Conservation (phyloP, 2,329 filamentous ascomycete genomes). For the Colletotrichum neosansevieriae region DNA sequence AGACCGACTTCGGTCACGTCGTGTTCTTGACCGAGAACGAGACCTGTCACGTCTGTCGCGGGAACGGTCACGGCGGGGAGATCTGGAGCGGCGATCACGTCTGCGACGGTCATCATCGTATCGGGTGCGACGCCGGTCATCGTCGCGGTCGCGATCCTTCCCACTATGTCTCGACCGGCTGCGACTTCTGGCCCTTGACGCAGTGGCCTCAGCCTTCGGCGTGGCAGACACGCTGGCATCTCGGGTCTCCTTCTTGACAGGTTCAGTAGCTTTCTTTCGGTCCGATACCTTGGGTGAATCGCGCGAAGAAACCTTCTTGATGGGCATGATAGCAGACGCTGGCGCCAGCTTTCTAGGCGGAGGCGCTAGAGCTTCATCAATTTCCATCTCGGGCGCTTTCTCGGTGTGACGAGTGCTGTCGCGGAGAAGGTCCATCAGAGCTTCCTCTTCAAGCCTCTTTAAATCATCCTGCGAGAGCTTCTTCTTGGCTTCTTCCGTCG, state of each 20-base stretch:
- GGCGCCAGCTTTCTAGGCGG: conserved; percentile 65
- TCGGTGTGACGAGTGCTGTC: conserved; percentile 65
- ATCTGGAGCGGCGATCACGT: conserved; percentile 54
- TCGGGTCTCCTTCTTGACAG: conserved; percentile 50
- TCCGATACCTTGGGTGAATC: conserved; percentile 59
- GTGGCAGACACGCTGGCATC: conserved; percentile 42
- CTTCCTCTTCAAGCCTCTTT: conserved; percentile 68
- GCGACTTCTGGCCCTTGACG: conserved; percentile 41
- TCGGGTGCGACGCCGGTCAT: conserved; percentile 47
- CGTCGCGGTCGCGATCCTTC: conserved; percentile 43
- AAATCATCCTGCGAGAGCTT: conserved; percentile 70
- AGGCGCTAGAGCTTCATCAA: conserved; percentile 67
- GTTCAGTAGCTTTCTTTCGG: conserved; percentile 53
- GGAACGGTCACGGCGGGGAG: conserved; percentile 52
- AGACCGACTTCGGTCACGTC: conserved; percentile 54
- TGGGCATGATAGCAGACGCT: conserved; percentile 70
- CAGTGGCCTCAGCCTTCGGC: conserved; percentile 28
- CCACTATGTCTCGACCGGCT: conserved; percentile 44
- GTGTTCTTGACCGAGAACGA: conserved; percentile 40
- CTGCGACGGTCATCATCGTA: conserved; percentile 50
- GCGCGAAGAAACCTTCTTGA: conserved; percentile 53
- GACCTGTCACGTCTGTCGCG: conserved; percentile 50
- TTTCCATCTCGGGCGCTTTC: conserved; percentile 64
- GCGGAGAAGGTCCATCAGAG: conserved; percentile 68
- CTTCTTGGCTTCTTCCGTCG: conserved; percentile 62